Evolutionary conservation across 106 monocot genomes (phyloP), one percentile per base, ranked within the genome.

Genomic region (Apostasia shenzhenica): DNA sequence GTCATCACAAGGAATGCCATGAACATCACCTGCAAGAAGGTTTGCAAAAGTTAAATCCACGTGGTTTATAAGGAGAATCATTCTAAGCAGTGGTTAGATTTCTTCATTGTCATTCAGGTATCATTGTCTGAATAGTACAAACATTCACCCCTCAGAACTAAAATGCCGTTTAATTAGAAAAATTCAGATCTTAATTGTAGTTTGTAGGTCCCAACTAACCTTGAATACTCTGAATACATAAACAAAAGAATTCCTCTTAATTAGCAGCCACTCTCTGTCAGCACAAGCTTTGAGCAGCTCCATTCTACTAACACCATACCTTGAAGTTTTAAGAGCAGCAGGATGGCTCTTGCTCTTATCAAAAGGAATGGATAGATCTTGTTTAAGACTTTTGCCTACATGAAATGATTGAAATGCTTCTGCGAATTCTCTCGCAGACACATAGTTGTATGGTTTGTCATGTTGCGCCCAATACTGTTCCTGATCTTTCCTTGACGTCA

Each of bases 401-500:
- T 65, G 65, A 47, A 65, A 73, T 47, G 65, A 73, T 2, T 64
- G n/a, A 54, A 64, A 73, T 54, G 73, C 73, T 46, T 64, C 55
- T 63, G 73, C 73, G 41, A 67, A 67, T 11, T 84, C 79, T 3
- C 63, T 64, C 5, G 69, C 69, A 2, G 75, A 61, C 41, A 83
- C 64, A 39, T 51, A 69, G 10, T n/a, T 66, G 58, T 84, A 80
- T 26, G 81, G 75, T 43, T 75, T 55, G 13, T 78, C 57, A 47
- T 58, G 4, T 8, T 71, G 52, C 26, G 54, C 46, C 84, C 84
- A 84, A 42, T 84, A 80, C 41, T 84, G 80, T 9, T 70, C 45
- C 46, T 80, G 84, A 45, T 84, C 69, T 71, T 84, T 84, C 54
- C 72, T 84, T 48, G 84, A 84, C 62, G 77, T 80, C n/a, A 84